Conservation (phyloP, 805 yeast species). For the Sungouiella blattae region DNA sequence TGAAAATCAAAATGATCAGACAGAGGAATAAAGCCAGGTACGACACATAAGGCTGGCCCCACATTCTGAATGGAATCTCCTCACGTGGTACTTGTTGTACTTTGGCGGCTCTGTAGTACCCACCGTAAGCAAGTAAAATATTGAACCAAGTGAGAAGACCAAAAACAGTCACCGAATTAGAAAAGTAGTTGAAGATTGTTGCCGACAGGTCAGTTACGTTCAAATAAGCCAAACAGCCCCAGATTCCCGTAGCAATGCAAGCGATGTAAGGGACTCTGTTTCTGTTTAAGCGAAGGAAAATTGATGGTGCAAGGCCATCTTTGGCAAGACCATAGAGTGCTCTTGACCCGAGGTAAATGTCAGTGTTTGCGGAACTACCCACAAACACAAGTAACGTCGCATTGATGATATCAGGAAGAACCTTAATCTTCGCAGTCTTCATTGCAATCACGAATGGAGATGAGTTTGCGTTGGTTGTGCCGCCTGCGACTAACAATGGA, state of each 20-base stretch:
- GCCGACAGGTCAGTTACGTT: conserved; percentile 49
- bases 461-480: conserved; percentile 40
- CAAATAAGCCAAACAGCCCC: conserved; percentile 65
- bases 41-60: conserved; percentile 61
- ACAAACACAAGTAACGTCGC: conserved; percentile 68
- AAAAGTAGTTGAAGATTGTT: conserved; percentile 66
- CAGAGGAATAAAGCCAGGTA: conserved; percentile 53
- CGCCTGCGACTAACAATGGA: conserved; percentile 36
- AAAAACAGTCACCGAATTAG: conserved; percentile 73
- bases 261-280: conserved; percentile 9
- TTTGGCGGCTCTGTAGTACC: conserved; percentile 66
- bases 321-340: conserved; percentile 63
- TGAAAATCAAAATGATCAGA: conserved; percentile 57
- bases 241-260: conserved; percentile 53
- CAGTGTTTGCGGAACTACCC: conserved; percentile 75
- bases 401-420: conserved; percentile 67
- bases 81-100: conserved; percentile 64
- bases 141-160: conserved; percentile 76
- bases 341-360: conserved; percentile 69
- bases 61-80: conserved; percentile 70
- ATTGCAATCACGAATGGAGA: conserved; percentile 78
- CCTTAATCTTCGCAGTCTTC: conserved; percentile 60
- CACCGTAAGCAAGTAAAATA: conserved; percentile 59
- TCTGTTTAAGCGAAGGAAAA: conserved; percentile 46
- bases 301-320: conserved; percentile 53